Base-by-base conservation (phyloP, 495 filamentous ascomycete genomes). In the Glarea lozoyensis region DNA sequence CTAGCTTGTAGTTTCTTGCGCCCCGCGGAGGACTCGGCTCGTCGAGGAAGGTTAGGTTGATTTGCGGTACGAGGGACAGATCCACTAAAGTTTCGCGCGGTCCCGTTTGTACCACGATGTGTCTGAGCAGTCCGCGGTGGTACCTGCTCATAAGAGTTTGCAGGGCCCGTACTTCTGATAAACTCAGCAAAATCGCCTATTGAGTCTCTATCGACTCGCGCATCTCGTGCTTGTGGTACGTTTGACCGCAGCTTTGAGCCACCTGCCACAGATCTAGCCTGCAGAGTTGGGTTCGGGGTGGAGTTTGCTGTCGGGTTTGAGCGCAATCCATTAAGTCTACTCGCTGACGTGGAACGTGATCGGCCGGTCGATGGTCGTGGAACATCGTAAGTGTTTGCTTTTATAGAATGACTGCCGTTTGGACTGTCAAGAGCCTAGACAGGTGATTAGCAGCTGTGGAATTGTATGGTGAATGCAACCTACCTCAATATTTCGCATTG, bases 141-240 rank as follows among this genome's bases (percentile, higher is more conserved):
- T 13, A 31, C 10, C 20, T 18, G n/a, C 16, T 46, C 44, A 24
- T 46, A 46, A 5, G 41, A 40, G 19, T 61, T 62, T 37, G 63
- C 54, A 4, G 88, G 86, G n/a, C 84, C 86, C 17, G 87, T 87
- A 10, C 82, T 80, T 45, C 83, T 80, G 56, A 90, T 80, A 50
- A 93, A 94, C 37, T 94, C 84, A 13, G 86, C 84, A 58, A 94
- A 82, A 39, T 93, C 86, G 22, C 72, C 67, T 20, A 82, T 71
- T 0, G 83, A 82, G 34, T 83, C 78, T 4, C 69, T 62, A 19
- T 73, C 64, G 3, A 79, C 58, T 48, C 79, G 68, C n/a, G 82
- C 74, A 45, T 89, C 86, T 43, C 84, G 68, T 31, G 84, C 69
- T 43, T 78, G 75, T 11, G 61, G 44, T 42, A 34, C 43, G 37